Percentiles rank a stretch among this genome's conserved stretches.
These are phyloP conservation scores for Massariosphaeria phaeospora DNA, from an alignment of 495 filamentous ascomycete species.

Conservation along the genomic window DNA sequence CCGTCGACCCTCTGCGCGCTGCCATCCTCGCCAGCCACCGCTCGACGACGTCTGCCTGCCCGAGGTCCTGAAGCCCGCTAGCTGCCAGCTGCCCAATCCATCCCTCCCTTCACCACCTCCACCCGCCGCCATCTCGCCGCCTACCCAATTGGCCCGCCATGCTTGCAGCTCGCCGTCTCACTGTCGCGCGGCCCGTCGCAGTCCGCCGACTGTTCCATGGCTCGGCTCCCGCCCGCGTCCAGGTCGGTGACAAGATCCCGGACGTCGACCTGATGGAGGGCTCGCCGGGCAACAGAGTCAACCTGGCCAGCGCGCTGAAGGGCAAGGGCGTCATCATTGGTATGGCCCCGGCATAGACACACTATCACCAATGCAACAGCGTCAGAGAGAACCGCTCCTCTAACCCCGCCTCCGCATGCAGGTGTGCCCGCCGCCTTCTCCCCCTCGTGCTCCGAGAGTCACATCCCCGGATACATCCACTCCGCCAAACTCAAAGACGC, in stretches of 20 bases:
- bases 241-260: conserved; percentile 59
- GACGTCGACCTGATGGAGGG: conserved; percentile 58
- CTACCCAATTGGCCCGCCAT: conserved; percentile 1
- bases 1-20: not conserved
- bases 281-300: conserved; percentile 77
- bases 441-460: conserved; percentile 71
- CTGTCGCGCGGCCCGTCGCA: conserved; percentile 1
- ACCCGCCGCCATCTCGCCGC: not conserved
- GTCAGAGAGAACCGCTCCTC: not conserved
- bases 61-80: no score
- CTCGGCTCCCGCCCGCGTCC: conserved; percentile 48
- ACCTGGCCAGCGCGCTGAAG: conserved; percentile 67
- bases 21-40: not conserved
- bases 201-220: conserved; percentile 48
- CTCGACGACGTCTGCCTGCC: not conserved
- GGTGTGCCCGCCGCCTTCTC: conserved; percentile 85
- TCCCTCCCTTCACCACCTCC: not conserved
- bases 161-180: conserved; percentile 6
- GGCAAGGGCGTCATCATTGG: conserved; percentile 69
- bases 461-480: conserved; percentile 78
- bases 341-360: not conserved
- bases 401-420: conserved; percentile 2
- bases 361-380: not conserved
- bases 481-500: conserved; percentile 67
- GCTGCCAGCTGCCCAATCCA: not conserved